Conservation (phyloP, 352 stramenopile genomes). For the Phytophthora cactorum region DNA sequence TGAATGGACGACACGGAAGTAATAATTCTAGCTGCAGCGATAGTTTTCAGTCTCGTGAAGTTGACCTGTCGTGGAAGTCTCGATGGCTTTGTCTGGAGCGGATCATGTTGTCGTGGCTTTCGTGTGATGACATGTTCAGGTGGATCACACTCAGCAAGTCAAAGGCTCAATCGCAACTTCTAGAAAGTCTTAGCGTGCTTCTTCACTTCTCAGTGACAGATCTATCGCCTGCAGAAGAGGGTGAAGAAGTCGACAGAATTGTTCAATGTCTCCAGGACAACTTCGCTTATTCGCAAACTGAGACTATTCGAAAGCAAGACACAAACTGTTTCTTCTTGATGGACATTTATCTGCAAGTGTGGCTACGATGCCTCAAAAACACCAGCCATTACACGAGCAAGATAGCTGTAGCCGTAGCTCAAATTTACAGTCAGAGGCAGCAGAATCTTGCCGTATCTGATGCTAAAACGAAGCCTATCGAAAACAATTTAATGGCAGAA, state of each 20-base stretch:
- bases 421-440: conserved; percentile 26
- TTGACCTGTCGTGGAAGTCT: conserved; percentile 9
- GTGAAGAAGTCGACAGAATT: conserved; percentile 15
- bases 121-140: conserved; percentile 70
- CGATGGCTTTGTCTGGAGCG: conserved; percentile 48
- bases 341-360: conserved; percentile 36
- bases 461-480: conserved; percentile 8
- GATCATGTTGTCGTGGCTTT: conserved; percentile 54
- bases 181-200: conserved; percentile 39
- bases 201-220: conserved; percentile 18
- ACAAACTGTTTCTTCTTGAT: conserved; percentile 12
- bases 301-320: conserved; percentile 9
- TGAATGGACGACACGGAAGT: conserved; percentile 2
- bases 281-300: background rate
- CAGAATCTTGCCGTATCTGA: background rate
- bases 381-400: background rate
- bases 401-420: conserved; percentile 3
- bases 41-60: background rate
- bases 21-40: background rate
- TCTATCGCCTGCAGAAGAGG: conserved; percentile 4
- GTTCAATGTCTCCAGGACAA: conserved; percentile 6
- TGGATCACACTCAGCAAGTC: conserved; percentile 67
- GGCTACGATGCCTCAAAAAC: conserved; percentile 11
- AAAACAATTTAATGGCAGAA: conserved; percentile 6
- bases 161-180: conserved; percentile 41